Base-by-base conservation (phyloP, 345 rosid species). In the Eutrema heterophyllum region DNA sequence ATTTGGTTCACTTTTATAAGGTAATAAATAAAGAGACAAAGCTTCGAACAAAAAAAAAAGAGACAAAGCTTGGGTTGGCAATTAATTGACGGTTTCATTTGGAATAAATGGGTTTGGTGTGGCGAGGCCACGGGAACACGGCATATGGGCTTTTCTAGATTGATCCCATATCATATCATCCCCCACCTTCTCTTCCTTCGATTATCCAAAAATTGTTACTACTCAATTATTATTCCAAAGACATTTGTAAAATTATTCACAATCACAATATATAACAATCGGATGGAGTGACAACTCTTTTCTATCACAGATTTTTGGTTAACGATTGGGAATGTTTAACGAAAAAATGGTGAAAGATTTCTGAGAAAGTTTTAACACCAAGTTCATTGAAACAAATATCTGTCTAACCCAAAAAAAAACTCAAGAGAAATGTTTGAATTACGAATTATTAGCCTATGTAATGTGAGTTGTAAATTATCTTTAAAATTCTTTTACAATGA, bases 61-160 rank as follows among this genome's bases (percentile, higher is more conserved):
- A 65, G 80, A 71, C 76, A 77, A 65, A 50, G 68, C 18, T 58
- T 71, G 57, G 8, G 80, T 57, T 77, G 56, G 72, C 76, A 71
- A 77, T 77, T 38, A 76, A 70, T 61, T 24, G 56, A 13, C 7
- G 45, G 73, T 59, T 57, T 1, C 44, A 57, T 58, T 58, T 55
- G 30, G 33, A 59, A 68, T 75, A 15, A 76, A 69, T 77, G 76
- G 61, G 76, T 71, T 45, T 49, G 76, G 76, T 77, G n/a, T 51
- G 63, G 72, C 63, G 18, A 58, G 72, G 52, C 80, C 68, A 70
- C 56, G 67, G 75, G 68, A 51, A 71, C 80, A 77, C 33, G 2
- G 27, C 71, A 77, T 71, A 77, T 77, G 76, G 77, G 72, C 64
- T 65, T 65, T 53, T 46, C 76, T 65, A 65, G 71, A 70, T 36